Percentiles rank a stretch among this genome's conserved stretches.
Evolutionary conservation across 1,284 basidiomycete species (phyloP).

Genomic region (Sphagnurus paluster): DNA sequence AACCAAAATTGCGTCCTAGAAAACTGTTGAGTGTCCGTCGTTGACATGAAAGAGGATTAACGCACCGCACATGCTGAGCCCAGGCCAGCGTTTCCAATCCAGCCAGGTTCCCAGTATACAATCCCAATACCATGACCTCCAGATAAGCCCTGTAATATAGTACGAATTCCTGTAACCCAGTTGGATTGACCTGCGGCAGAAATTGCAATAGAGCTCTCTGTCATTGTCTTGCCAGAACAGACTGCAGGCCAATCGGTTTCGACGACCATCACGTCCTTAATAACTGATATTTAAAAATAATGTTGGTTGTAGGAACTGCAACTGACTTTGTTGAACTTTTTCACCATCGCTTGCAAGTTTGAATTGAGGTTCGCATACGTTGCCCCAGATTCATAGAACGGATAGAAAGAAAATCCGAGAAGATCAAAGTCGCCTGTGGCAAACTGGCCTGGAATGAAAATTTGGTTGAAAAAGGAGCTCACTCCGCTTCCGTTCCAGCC

Average conservation of each 20-base stretch:
- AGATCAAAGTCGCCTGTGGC: conserved; percentile 52
- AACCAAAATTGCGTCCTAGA: conserved; percentile 37
- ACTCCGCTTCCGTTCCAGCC: conserved; percentile 56
- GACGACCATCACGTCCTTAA: conserved; percentile 54
- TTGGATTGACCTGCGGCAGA: conserved; percentile 53
- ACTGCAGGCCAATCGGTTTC: conserved; percentile 65
- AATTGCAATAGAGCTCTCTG: conserved; percentile 48
- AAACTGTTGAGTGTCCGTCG: background rate
- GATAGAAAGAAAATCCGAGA: conserved; percentile 66
- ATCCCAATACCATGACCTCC: conserved; percentile 47
- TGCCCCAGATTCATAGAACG: conserved; percentile 61
- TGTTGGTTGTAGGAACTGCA: background rate
- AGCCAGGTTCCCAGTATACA: conserved; percentile 66
- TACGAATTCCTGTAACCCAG: conserved; percentile 54
- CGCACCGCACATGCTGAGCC: conserved; percentile 56
- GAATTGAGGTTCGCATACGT: conserved; percentile 49
- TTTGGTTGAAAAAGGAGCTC: conserved; percentile 48
- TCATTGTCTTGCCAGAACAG: conserved; percentile 49
- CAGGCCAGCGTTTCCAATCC: conserved; percentile 58
- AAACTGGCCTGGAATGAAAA: conserved; percentile 56
- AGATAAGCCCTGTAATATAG: conserved; percentile 45
- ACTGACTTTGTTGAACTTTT: conserved; percentile 49
- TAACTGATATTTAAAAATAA: too few relatives aligned
- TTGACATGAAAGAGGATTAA: background rate
- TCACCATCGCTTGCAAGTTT: conserved; percentile 50